Conservation (phyloP, 2,329 filamentous ascomycete species). For the Hymenotorrendiella dingleyae region DNA sequence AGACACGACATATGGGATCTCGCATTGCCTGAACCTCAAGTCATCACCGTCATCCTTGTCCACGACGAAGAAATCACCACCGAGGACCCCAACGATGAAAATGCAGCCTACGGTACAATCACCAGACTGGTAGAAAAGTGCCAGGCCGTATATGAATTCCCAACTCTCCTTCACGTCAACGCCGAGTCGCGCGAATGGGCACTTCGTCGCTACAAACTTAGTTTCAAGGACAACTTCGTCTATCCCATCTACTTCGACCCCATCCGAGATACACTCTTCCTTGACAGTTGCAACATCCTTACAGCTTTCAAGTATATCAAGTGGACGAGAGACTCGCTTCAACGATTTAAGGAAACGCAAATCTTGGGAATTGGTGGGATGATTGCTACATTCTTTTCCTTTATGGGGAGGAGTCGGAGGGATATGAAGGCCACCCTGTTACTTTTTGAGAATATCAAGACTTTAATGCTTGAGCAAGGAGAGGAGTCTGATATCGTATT, state of each 20-base stretch:
- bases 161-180: constrained; percentile 4
- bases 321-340: not conserved
- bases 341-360: not conserved
- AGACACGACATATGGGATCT: not conserved
- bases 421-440: not conserved
- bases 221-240: constrained; percentile 2
- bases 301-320: not conserved
- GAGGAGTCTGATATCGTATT: not conserved
- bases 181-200: constrained; percentile 6
- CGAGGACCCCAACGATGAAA: not conserved
- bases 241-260: not conserved
- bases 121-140: not conserved
- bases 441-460: not conserved
- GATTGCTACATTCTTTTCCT: not conserved
- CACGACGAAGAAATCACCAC: not conserved
- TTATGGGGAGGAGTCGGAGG: not conserved
- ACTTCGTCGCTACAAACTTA: constrained; percentile 1
- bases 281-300: not conserved
- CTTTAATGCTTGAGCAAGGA: not conserved
- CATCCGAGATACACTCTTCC: not conserved
- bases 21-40: not conserved
- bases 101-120: not conserved
- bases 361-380: not conserved
- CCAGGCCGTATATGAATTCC: not conserved
- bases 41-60: not conserved